Conservation (phyloP, 306 rosid species). For the Trifolium fragiferum region DNA sequence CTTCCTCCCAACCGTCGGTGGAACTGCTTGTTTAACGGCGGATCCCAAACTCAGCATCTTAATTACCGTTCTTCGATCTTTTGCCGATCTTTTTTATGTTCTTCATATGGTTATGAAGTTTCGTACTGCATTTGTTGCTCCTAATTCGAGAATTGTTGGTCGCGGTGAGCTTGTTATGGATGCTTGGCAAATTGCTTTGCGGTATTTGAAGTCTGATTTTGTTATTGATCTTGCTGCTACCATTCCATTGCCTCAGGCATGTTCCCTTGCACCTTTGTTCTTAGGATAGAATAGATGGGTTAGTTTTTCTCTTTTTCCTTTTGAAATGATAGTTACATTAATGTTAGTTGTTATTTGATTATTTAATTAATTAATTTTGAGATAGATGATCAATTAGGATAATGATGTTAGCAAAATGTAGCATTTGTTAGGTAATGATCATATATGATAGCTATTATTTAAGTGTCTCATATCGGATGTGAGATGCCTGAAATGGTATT, state of each 20-base stretch:
- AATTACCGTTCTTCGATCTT: conserved; percentile 65
- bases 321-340: neutral
- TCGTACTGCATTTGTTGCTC: conserved; percentile 83
- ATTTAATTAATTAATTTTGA: neutral
- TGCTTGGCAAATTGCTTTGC: conserved; percentile 61
- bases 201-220: conserved; percentile 79
- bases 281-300: neutral
- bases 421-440: neutral
- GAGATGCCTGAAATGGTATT: no score
- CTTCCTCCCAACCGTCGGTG: conserved; percentile 74
- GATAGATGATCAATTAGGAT: neutral
- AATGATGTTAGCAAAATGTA: neutral
- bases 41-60: conserved; percentile 43
- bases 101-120: conserved; percentile 83
- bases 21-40: conserved; percentile 66
- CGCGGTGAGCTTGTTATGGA: conserved; percentile 91
- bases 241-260: conserved; percentile 81
- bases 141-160: conserved; percentile 81
- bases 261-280: neutral
- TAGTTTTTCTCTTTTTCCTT: neutral
- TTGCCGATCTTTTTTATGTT: conserved; percentile 75
- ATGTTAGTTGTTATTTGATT: neutral
- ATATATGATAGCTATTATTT: no score
- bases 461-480: no score
- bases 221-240: conserved; percentile 87